Percentiles rank a stretch among this genome's conserved stretches.
Evolutionary conservation across 768 basidiomycete species (phyloP).

Genomic region (Dentipellis fragilis): DNA sequence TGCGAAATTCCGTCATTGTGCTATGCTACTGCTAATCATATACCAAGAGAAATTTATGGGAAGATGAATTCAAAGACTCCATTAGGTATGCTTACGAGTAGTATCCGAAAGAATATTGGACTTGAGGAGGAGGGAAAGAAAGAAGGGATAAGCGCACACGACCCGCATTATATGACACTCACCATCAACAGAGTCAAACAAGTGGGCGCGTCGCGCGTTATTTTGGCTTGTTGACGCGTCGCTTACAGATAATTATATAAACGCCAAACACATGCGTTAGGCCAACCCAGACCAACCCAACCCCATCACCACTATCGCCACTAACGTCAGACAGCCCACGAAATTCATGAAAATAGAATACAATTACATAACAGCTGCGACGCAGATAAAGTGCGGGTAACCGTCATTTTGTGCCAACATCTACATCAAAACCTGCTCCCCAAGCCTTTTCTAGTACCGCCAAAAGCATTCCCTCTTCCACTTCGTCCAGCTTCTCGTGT

Average conservation of each 20-base stretch:
- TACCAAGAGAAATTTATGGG: neutral
- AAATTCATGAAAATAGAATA: too few species aligned
- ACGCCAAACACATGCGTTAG: neutral
- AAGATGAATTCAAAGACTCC: neutral
- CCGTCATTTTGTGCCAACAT: too few species aligned
- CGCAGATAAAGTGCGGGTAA: too few species aligned
- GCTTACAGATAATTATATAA: neutral
- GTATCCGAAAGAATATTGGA: neutral
- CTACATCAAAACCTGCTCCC: neutral
- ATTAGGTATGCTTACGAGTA: neutral
- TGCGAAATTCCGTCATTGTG: neutral
- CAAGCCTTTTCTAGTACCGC: slow-evolving; percentile 19
- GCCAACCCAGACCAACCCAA: too few species aligned
- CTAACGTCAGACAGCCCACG: neutral
- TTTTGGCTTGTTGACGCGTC: neutral
- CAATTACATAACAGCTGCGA: too few species aligned
- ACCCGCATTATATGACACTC: neutral
- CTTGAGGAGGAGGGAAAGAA: neutral
- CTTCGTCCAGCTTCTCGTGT: slow-evolving; percentile 9
- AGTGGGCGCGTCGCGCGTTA: neutral
- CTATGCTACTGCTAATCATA: neutral
- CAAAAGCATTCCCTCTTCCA: slow-evolving; percentile 19
- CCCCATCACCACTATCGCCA: neutral
- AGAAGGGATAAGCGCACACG: neutral
- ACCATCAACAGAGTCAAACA: neutral